Conservation (phyloP, 768 basidiomycete genomes). For the Tricholoma sp. region DNA sequence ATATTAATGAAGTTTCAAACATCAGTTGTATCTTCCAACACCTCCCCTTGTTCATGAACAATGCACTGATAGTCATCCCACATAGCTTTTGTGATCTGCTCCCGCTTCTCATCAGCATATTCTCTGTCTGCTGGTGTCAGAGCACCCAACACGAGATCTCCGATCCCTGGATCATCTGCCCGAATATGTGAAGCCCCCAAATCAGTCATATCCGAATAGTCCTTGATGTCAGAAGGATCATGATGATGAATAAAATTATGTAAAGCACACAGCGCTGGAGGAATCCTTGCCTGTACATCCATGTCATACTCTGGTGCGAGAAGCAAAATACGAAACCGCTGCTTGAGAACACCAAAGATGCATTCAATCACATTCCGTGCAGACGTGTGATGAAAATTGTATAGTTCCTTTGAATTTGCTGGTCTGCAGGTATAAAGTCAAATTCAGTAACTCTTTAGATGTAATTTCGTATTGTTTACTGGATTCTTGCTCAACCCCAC, state of each 20-base stretch:
- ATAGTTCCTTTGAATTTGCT: slow-evolving; percentile 26
- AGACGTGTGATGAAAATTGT: slow-evolving; percentile 30
- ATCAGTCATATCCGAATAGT: background rate
- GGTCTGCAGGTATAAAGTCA: no score
- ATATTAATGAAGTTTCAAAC: no score
- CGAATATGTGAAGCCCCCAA: background rate
- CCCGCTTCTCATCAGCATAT: no score
- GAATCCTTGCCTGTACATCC: slow-evolving; percentile 22
- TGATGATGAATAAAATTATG: no score
- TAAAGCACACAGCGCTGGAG: slow-evolving; percentile 19
- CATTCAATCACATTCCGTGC: slow-evolving; percentile 31
- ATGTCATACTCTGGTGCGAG: slow-evolving; percentile 19
- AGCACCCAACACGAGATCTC: no score
- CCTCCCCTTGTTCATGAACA: no score
- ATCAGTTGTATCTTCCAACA: no score
- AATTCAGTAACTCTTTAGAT: no score
- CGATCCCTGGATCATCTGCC: background rate
- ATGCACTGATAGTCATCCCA: no score
- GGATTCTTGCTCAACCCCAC: no score
- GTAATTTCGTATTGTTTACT: no score
- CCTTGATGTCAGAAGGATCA: background rate
- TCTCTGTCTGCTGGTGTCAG: no score
- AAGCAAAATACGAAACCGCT: slow-evolving; percentile 15
- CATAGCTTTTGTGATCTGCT: background rate
- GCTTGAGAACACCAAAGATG: slow-evolving; percentile 32